phyloP scores from a whole-genome alignment of 2,329 filamentous ascomycete species.

The Stromatinia cepivora region DNA sequence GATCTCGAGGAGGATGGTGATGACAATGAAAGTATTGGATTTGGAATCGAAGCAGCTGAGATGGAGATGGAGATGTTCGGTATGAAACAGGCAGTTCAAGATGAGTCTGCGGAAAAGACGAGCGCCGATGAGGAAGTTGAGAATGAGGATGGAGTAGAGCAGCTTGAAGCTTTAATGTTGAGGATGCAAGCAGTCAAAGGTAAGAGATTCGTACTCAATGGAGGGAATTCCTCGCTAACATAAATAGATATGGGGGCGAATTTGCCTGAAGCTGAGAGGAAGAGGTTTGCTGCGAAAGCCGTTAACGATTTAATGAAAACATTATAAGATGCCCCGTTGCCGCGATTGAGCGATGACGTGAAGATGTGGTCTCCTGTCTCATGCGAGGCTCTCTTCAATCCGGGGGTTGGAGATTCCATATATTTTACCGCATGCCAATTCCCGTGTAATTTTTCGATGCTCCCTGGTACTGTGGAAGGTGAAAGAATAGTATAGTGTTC shows the following conservation, averaged over 20 bases:
- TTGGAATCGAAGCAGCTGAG: constrained; percentile 40
- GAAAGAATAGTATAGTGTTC: not conserved
- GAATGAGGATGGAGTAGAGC: constrained; percentile 50
- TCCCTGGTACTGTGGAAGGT: not conserved
- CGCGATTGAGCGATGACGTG: not conserved
- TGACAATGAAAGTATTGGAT: constrained; percentile 36
- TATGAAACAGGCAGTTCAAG: constrained; percentile 43
- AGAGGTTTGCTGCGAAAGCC: constrained; percentile 59
- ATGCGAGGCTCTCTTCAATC: not conserved
- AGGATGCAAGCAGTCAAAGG: constrained; percentile 58
- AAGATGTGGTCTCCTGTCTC: not conserved
- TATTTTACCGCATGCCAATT: not conserved
- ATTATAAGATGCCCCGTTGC: constrained; percentile 26
- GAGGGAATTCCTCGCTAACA: constrained; percentile 24
- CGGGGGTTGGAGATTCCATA: not conserved
- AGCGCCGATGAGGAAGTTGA: constrained; percentile 38
- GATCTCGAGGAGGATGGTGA: constrained; percentile 41
- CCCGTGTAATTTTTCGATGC: not conserved
- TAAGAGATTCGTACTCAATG: constrained; percentile 23
- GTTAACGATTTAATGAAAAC: constrained; percentile 63
- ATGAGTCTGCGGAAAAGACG: constrained; percentile 18
- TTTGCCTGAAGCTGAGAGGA: constrained; percentile 60
- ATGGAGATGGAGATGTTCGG: constrained; percentile 45
- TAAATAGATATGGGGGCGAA: constrained; percentile 57
- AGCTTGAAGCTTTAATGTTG: constrained; percentile 63